Evolutionary conservation across 2,329 filamentous ascomycete genomes (phyloP).

Genomic region (Neodidymelliopsis sp.): DNA sequence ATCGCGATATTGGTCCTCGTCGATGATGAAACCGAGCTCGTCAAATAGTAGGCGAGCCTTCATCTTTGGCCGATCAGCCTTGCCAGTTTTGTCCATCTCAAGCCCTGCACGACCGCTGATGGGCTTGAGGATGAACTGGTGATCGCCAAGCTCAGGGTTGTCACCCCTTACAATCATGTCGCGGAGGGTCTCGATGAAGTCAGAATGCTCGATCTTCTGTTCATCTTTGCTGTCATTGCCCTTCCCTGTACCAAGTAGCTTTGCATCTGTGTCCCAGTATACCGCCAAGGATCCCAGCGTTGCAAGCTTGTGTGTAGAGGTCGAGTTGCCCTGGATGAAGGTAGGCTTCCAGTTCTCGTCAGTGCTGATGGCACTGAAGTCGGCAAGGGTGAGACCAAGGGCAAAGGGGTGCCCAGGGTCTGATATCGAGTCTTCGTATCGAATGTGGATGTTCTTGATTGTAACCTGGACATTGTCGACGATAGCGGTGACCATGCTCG

Average conservation of each 20-base stretch:
- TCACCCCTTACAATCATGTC: constrained; percentile 79
- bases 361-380: constrained; percentile 96
- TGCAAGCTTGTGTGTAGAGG: constrained; percentile 90
- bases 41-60: constrained; percentile 94
- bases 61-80: constrained; percentile 78
- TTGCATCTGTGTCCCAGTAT: constrained; percentile 97
- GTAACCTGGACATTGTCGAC: constrained; percentile 98
- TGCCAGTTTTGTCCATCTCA: constrained; percentile 92
- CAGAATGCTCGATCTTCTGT: constrained; percentile 72
- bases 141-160: constrained; percentile 62
- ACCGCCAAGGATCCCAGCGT: constrained; percentile 88
- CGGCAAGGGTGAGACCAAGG: constrained; percentile 87
- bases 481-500: constrained; percentile 93
- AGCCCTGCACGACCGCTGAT: constrained; percentile 95
- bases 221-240: constrained; percentile 68
- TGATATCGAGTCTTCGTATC: constrained; percentile 97
- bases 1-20: constrained; percentile 97
- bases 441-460: constrained; percentile 97
- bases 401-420: constrained; percentile 95
- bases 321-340: constrained; percentile 87
- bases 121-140: constrained; percentile 95
- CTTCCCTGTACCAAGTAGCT: constrained; percentile 81
- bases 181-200: constrained; percentile 79
- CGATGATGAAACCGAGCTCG: constrained; percentile 96
- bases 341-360: constrained; percentile 94